phyloP scores from a whole-genome alignment of 176 grass and related monocot genomes.

The Calamus simplicifolius region DNA sequence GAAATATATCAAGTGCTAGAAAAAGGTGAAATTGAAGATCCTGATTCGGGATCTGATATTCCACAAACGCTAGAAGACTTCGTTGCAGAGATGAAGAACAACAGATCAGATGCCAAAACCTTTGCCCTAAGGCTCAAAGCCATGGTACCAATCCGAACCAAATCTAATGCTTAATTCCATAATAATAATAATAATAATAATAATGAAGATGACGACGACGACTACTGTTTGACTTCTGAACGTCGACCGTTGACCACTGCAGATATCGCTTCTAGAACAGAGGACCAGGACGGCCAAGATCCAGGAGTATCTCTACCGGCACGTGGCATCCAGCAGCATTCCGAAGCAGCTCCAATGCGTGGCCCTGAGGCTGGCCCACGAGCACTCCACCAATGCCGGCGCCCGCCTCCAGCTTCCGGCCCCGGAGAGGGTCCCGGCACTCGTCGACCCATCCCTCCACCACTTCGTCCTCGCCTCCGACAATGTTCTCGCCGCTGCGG shows the following conservation, averaged over 20 bases:
- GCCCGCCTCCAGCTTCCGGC: slow-evolving; percentile 16
- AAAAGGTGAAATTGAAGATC: not conserved
- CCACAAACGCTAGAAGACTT: slow-evolving; percentile 20
- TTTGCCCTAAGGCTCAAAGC: slow-evolving; percentile 18
- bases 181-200: no score
- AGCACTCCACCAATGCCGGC: slow-evolving; percentile 14
- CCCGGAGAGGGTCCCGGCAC: slow-evolving; percentile 6
- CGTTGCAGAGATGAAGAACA: slow-evolving; percentile 16
- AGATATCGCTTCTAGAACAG: slow-evolving; percentile 10
- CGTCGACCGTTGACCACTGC: not conserved
- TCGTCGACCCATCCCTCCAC: not conserved
- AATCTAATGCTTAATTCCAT: not conserved
- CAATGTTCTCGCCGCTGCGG: slow-evolving; percentile 15
- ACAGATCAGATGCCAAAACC: slow-evolving; percentile 20
- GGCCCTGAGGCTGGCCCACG: slow-evolving; percentile 10
- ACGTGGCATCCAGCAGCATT: slow-evolving; percentile 16
- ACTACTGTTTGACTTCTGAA: not conserved
- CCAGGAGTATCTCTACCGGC: slow-evolving; percentile 21
- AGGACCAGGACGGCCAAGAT: slow-evolving; percentile 14
- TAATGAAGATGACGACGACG: no score
- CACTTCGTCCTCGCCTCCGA: slow-evolving; percentile 21
- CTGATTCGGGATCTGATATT: slow-evolving; percentile 1
- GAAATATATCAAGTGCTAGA: slow-evolving; percentile 14
- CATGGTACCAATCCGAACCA: slow-evolving; percentile 2
- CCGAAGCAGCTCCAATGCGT: slow-evolving; percentile 14